A percentile compares a stretch with the other conserved stretches of the same genome.
These are phyloP conservation scores for Cyclaneusma minus DNA, from an alignment of 2,329 filamentous ascomycete species.

Conservation along the genomic window DNA sequence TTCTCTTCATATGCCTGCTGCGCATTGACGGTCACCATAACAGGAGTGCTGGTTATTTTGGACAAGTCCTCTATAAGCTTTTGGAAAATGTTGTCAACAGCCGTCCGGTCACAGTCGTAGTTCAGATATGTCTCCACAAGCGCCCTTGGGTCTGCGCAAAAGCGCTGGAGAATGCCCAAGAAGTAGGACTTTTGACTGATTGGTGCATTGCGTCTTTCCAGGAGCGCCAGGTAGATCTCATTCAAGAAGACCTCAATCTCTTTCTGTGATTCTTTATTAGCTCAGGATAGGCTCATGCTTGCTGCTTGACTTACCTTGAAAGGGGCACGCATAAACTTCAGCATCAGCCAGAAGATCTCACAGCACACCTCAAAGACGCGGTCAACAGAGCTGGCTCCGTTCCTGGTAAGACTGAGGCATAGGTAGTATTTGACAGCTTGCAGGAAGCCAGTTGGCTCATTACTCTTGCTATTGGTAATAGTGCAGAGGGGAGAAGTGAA, in stretches of 20 bases:
- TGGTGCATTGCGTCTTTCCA: slow-evolving; percentile 77
- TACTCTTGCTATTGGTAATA: slow-evolving; percentile 80
- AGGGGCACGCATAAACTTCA: slow-evolving; percentile 82
- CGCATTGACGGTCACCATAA: slow-evolving; percentile 58
- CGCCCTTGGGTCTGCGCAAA: slow-evolving; percentile 74
- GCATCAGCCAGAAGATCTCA: slow-evolving; percentile 96
- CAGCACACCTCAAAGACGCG: slow-evolving; percentile 89
- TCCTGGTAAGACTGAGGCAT: slow-evolving; percentile 85
- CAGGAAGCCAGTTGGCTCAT: slow-evolving; percentile 77
- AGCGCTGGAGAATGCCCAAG: slow-evolving; percentile 66
- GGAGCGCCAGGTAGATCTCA: slow-evolving; percentile 85
- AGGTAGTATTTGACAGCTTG: slow-evolving; percentile 96
- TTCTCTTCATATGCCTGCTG: slow-evolving; percentile 81
- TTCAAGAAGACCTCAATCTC: slow-evolving; percentile 97
- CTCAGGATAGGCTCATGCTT: neutral
- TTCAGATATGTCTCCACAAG: slow-evolving; percentile 94
- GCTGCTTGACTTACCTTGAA: slow-evolving; percentile 53
- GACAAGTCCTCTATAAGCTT: slow-evolving; percentile 87
- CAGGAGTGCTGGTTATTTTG: slow-evolving; percentile 65
- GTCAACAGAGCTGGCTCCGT: slow-evolving; percentile 85
- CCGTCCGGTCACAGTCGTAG: slow-evolving; percentile 89
- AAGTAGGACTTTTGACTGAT: slow-evolving; percentile 87
- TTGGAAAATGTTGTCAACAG: slow-evolving; percentile 94
- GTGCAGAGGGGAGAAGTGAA: slow-evolving; percentile 87
- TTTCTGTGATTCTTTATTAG: slow-evolving; percentile 39